These are phyloP conservation scores for Fraxinus floribunda DNA, from an alignment of 305 asterid species.

Conservation along the genomic window DNA sequence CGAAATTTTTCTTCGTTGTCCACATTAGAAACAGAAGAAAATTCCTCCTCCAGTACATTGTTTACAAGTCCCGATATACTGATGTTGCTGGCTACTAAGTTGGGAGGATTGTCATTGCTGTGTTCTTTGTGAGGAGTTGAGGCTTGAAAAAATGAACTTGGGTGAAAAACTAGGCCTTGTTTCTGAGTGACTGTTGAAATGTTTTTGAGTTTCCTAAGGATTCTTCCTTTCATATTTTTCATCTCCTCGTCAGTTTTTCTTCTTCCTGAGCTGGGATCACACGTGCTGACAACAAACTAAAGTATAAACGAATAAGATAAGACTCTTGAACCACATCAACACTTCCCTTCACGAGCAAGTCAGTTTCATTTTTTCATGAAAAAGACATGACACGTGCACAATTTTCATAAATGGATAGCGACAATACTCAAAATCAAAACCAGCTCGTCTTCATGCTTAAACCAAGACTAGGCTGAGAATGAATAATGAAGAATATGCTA, in stretches of 20 bases:
- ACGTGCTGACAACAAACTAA: constrained; percentile 5
- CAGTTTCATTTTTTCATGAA: not conserved
- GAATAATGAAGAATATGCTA: constrained; percentile 27
- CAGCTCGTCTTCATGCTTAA: not conserved
- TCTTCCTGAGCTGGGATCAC: not conserved
- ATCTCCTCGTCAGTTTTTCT: constrained; percentile 21
- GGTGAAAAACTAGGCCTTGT: constrained; percentile 26
- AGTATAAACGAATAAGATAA: constrained; percentile 19
- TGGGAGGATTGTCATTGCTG: not conserved
- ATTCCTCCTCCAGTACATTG: constrained; percentile 24
- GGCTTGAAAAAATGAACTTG: constrained; percentile 24
- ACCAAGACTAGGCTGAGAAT: constrained; percentile 12
- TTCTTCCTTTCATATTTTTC: constrained; percentile 48
- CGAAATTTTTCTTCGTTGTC: constrained; percentile 6
- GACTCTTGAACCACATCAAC: not conserved
- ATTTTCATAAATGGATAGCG: not conserved
- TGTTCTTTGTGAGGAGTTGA: constrained; percentile 18
- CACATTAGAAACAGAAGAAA: not conserved
- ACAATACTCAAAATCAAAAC: not conserved
- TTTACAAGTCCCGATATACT: constrained; percentile 8
- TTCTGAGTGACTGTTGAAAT: constrained; percentile 37
- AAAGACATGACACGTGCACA: not conserved
- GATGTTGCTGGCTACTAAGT: not conserved
- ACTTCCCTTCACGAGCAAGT: not conserved
- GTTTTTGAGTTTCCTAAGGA: constrained; percentile 50